A percentile compares a stretch with the other conserved stretches of the same genome.
Evolutionary conservation across 306 rosid species (phyloP).

Genomic region (Echinosophora koreensis): DNA sequence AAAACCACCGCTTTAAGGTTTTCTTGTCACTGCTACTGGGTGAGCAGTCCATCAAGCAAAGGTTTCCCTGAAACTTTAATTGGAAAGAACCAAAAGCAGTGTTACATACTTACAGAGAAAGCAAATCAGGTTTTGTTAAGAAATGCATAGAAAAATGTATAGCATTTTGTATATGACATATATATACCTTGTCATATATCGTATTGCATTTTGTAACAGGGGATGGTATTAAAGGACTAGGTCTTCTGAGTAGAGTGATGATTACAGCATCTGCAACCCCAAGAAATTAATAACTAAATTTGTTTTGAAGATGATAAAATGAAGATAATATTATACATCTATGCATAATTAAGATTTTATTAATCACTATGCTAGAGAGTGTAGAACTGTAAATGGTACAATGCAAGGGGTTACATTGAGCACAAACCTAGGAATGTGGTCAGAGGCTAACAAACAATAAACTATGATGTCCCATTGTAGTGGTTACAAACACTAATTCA

Average conservation of each 20-base stretch:
- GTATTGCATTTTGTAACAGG: slow-evolving; percentile 26
- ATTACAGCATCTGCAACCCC: slow-evolving; percentile 27
- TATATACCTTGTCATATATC: slow-evolving; percentile 47
- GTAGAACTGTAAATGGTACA: slow-evolving; percentile 20
- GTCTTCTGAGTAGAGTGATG: slow-evolving; percentile 29
- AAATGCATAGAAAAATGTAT: not conserved
- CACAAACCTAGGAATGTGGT: not conserved
- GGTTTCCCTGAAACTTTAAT: slow-evolving; percentile 61
- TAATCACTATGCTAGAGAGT: not conserved
- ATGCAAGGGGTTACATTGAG: not conserved
- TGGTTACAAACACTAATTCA: no score
- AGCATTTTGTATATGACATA: no score
- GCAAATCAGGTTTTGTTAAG: slow-evolving; percentile 8
- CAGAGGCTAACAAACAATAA: not conserved
- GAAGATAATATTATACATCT: not conserved
- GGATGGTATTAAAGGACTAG: not conserved
- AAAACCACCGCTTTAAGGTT: slow-evolving; percentile 92
- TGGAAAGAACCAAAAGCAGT: not conserved
- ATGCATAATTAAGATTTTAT: slow-evolving; percentile 5
- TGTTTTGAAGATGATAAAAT: no score
- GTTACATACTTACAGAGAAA: not conserved
- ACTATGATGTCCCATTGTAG: not conserved
- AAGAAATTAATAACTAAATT: not conserved
- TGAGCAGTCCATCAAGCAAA: slow-evolving; percentile 79
- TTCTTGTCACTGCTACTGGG: slow-evolving; percentile 78